Base-by-base conservation (phyloP, 805 yeast species). In the Ogataea ramenticola region DNA sequence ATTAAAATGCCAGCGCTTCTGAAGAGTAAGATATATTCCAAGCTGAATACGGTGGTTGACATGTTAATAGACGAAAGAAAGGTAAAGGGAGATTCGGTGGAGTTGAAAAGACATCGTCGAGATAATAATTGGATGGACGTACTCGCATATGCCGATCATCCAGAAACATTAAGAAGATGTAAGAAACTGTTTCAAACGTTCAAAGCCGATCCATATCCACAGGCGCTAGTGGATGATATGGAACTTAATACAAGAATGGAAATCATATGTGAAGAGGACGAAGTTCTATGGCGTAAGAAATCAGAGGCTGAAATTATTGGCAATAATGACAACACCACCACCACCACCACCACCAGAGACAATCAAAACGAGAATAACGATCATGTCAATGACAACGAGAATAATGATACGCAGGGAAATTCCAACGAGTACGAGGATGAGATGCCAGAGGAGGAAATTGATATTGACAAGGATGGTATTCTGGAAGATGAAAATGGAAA, bases 41-140 rank as follows among this genome's bases (percentile, higher is more conserved):
- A 47, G 20, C 17, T 61, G 11, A 51, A 60, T 36, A 22, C 29
- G 5, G 17, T 56, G 7, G 40, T 60, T 3, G 62, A 58, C 34
- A 39, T 45, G 4, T 35, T 57, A 2, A 40, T 51, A 2, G 40
- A 41, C 6, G 39, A 40, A 24, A 34, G 52, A 30, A 24, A 22
- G 33, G 37, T 6, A 32, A 17, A 3, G 8, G 6, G 33, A 30
- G n/a, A n/a, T n/a, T n/a, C n/a, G n/a, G n/a, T n/a, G n/a, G n/a
- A n/a, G 6, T 7, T 15, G 21, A 33, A 33, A 33, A 9, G 36
- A 33, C 19, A 6, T 33, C 15, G 11, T 17, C 21, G 36, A 9
- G 16, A n/a, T 7, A n/a, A 17, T 6, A 42, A 49, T 41, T 50
- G 54, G 54, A 33, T 39, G 6, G 42, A 47, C n/a, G 45, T 50